Conservation (phyloP, 1,284 basidiomycete species). For the Phellinidium pouzarii region DNA sequence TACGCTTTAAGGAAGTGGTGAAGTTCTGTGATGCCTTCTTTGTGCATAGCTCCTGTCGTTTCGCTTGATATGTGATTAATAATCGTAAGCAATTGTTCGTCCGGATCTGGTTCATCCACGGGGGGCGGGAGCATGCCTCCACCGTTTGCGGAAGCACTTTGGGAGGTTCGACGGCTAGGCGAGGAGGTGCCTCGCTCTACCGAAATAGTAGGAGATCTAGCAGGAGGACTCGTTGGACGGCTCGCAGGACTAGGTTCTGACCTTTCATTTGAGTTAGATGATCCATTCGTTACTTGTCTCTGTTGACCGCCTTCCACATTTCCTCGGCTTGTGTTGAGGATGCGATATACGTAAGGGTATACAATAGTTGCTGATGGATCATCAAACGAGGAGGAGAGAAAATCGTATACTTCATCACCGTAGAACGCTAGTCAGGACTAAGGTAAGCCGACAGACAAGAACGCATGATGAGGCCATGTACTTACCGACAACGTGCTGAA, state of each 20-base stretch:
- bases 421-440: slow-evolving; percentile 55
- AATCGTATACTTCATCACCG: slow-evolving; percentile 74
- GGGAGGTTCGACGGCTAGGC: slow-evolving; percentile 59
- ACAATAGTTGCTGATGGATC: slow-evolving; percentile 79
- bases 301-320: slow-evolving; percentile 29
- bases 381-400: slow-evolving; percentile 71
- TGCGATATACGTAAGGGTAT: slow-evolving; percentile 81
- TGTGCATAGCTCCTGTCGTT: slow-evolving; percentile 75
- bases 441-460: slow-evolving; percentile 18
- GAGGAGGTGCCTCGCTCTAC: slow-evolving; percentile 47
- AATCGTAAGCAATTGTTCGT: slow-evolving; percentile 74
- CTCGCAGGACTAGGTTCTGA: slow-evolving; percentile 12
- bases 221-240: slow-evolving; percentile 14
- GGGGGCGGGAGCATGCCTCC: slow-evolving; percentile 41
- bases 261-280: slow-evolving; percentile 6
- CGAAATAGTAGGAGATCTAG: slow-evolving; percentile 31
- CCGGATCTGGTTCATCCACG: slow-evolving; percentile 71
- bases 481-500: slow-evolving; percentile 91
- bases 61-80: slow-evolving; percentile 89
- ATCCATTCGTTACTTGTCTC: slow-evolving; percentile 16
- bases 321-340: slow-evolving; percentile 62
- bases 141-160: slow-evolving; percentile 51
- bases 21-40: slow-evolving; percentile 91
- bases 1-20: slow-evolving; percentile 92
- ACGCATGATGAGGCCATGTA: slow-evolving; percentile 20